Conservation (phyloP, 177 flowering plant genomes). For the Vitis hybrid region DNA sequence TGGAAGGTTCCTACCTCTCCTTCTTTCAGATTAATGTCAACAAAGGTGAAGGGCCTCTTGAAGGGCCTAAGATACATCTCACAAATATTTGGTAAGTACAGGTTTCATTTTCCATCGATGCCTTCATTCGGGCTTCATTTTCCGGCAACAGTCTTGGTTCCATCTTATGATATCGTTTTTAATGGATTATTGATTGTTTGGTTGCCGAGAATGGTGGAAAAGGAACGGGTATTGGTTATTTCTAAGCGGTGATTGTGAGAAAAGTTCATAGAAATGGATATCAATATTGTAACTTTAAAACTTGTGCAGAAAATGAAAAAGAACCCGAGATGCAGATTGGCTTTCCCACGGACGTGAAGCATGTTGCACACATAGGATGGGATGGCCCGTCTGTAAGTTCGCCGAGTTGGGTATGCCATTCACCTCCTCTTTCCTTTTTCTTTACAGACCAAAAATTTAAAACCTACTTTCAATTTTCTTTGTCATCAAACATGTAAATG, state of each 20-base stretch:
- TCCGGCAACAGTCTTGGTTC: background rate
- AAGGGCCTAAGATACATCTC: slow-evolving; percentile 66
- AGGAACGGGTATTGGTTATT: too few species aligned
- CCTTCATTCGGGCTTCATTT: background rate
- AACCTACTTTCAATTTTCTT: too few species aligned
- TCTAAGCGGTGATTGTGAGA: too few species aligned
- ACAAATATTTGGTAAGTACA: slow-evolving; percentile 54
- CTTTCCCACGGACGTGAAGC: slow-evolving; percentile 49
- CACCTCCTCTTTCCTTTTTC: background rate
- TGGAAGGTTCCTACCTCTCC: background rate
- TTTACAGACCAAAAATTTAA: too few species aligned
- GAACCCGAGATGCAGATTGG: slow-evolving; percentile 53
- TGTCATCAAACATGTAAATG: too few species aligned
- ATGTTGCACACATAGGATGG: slow-evolving; percentile 54
- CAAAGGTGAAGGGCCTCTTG: slow-evolving; percentile 61
- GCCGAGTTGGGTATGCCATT: slow-evolving; percentile 38
- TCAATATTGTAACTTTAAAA: too few species aligned
- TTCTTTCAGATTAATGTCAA: slow-evolving; percentile 22
- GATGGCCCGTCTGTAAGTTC: slow-evolving; percentile 38
- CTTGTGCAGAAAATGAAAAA: slow-evolving; percentile 6
- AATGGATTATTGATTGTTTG: background rate
- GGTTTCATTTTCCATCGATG: background rate
- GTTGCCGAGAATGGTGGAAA: background rate
- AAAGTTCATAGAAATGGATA: too few species aligned
- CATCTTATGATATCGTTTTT: background rate